Conservation (phyloP, 2,329 filamentous ascomycete species). For the Rasamsonia emersonii region DNA sequence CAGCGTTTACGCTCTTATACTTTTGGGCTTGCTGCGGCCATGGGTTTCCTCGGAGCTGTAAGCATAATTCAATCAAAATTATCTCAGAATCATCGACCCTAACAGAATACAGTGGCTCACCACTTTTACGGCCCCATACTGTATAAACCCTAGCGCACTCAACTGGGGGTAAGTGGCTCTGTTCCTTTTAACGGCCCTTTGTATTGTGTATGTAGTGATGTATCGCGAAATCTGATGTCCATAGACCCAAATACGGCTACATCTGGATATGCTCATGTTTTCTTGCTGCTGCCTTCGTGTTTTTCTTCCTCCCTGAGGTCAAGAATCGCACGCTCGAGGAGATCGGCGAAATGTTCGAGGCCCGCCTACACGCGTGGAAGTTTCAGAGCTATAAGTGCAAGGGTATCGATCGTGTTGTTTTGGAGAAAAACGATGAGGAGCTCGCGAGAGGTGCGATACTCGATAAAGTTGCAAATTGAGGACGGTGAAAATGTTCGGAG, state of each 20-base stretch:
- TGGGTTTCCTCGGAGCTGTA: conserved; percentile 20
- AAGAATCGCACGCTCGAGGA: conserved; percentile 47
- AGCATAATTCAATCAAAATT: conserved; percentile 14
- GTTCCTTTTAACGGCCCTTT: background rate
- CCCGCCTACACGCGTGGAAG: too few species aligned
- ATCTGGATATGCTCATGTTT: conserved; percentile 20
- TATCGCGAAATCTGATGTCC: background rate
- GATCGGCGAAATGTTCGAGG: conserved; percentile 51
- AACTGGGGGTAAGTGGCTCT: conserved; percentile 30
- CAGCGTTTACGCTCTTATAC: conserved; percentile 50
- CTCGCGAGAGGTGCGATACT: too few species aligned
- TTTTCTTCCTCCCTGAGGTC: conserved; percentile 46
- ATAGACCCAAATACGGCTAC: conserved; percentile 19
- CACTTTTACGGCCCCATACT: conserved; percentile 30
- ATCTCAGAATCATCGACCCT: conserved; percentile 26
- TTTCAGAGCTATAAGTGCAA: too few species aligned
- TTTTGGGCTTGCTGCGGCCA: conserved; percentile 46
- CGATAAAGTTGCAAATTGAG: too few species aligned
- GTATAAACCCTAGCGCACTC: conserved; percentile 30
- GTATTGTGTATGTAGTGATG: background rate
- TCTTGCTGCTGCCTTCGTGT: conserved; percentile 24
- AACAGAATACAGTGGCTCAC: conserved; percentile 26
- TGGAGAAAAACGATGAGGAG: too few species aligned
- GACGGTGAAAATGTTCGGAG: too few species aligned
- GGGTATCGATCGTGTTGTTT: too few species aligned